Evolutionary conservation across 1,284 basidiomycete genomes (phyloP).

Genomic region (Sanguinoderma infundibulare): DNA sequence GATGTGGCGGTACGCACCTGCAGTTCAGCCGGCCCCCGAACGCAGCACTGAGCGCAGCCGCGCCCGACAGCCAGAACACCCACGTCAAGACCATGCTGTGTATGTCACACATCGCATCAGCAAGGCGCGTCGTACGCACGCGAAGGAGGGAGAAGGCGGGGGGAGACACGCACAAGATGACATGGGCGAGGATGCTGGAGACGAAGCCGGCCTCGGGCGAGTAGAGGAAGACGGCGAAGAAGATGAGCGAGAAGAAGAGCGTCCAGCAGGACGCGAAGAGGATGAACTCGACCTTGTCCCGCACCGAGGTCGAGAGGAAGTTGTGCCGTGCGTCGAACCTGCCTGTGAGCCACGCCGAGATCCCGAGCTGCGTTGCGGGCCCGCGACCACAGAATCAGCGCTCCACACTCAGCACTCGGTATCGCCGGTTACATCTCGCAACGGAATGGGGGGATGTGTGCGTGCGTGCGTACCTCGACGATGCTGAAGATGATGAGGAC

Average conservation of each 20-base stretch:
- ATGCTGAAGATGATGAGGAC: constrained; percentile 60
- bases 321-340: constrained; percentile 61
- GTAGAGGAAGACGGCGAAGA: constrained; percentile 57
- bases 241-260: constrained; percentile 54
- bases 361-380: constrained; percentile 52
- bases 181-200: constrained; percentile 65
- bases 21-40: constrained; percentile 74
- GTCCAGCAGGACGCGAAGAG: constrained; percentile 77
- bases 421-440: no score
- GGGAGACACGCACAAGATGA: constrained; percentile 61
- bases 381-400: no score
- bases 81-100: constrained; percentile 66
- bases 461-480: constrained; percentile 51
- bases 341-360: constrained; percentile 70
- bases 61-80: constrained; percentile 39
- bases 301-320: constrained; percentile 51
- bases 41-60: constrained; percentile 66
- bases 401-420: no score
- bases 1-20: constrained; percentile 47
- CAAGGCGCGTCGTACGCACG: not conserved
- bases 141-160: not conserved
- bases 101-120: not conserved
- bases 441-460: not conserved
- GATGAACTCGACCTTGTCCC: constrained; percentile 66
- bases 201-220: constrained; percentile 48